phyloP scores from a whole-genome alignment of 805 yeast species.

The Candida suzukii region DNA sequence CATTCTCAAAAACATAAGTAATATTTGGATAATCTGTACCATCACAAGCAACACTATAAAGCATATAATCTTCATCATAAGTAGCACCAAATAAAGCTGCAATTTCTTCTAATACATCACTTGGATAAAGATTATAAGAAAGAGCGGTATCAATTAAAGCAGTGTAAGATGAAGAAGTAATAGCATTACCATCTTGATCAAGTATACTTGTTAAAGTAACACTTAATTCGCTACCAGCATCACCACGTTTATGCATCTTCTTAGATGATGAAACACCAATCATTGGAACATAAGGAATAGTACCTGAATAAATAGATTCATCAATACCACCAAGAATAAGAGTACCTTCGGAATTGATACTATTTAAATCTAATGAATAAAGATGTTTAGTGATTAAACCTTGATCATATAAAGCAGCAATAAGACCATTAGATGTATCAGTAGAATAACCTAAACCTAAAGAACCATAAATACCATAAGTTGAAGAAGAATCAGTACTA shows the following conservation, averaged over 20 bases:
- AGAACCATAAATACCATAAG: constrained; percentile 8
- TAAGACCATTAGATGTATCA: constrained; percentile 12
- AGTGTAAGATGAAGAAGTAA: not conserved
- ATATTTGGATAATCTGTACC: constrained; percentile 22
- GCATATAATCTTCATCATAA: not conserved
- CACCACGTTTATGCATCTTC: constrained; percentile 1
- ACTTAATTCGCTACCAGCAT: constrained; percentile 10
- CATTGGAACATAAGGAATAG: constrained; percentile 11
- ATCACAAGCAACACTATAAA: not conserved
- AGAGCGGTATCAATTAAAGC: constrained; percentile 4
- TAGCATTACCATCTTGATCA: constrained; percentile 8
- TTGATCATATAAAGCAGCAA: constrained; percentile 15
- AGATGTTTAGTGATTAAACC: constrained; percentile 21
- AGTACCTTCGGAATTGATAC: constrained; percentile 16
- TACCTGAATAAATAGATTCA: constrained; percentile 17
- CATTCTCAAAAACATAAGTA: constrained; percentile 12
- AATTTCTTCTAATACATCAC: not conserved
- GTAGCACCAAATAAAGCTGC: constrained; percentile 4
- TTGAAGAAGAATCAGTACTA: constrained; percentile 8
- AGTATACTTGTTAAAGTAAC: too few relatives aligned
- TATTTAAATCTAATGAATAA: constrained; percentile 22
- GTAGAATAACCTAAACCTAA: constrained; percentile 14
- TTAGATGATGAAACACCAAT: constrained; percentile 4
- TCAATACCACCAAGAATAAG: constrained; percentile 27
- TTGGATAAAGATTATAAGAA: constrained; percentile 2